A percentile compares a stretch with the other conserved stretches of the same genome.
phyloP scores from a whole-genome alignment of 2,329 filamentous ascomycete genomes.

The Aspergillus unguis region DNA sequence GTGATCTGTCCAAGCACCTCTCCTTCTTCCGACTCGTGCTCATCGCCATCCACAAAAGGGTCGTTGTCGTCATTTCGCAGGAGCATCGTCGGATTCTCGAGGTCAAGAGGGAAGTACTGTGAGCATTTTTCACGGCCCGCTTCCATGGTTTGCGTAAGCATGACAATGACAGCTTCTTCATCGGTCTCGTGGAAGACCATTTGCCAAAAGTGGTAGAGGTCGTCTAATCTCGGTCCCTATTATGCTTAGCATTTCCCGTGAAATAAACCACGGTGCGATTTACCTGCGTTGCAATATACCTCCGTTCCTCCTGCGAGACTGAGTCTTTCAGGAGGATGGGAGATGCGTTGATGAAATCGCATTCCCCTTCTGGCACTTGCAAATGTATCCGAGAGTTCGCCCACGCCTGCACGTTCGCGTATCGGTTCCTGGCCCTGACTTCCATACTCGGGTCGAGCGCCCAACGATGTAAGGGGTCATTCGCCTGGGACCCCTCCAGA shows the following conservation, averaged over 20 bases:
- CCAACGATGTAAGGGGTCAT: conserved; percentile 53
- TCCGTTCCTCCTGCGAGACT: conserved; percentile 46
- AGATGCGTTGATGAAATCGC: conserved; percentile 82
- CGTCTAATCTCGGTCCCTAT: conserved; percentile 72
- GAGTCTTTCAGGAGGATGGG: conserved; percentile 59
- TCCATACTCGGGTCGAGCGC: conserved; percentile 57
- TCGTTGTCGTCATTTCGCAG: conserved; percentile 34
- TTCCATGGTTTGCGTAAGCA: conserved; percentile 89
- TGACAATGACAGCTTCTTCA: conserved; percentile 78
- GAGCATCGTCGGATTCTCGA: conserved; percentile 51
- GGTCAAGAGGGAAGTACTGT: conserved; percentile 72
- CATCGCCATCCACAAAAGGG: conserved; percentile 53
- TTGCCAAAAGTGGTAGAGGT: conserved; percentile 82
- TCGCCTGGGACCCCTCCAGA: conserved; percentile 42
- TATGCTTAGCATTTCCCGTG: neutral
- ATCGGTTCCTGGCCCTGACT: conserved; percentile 69
- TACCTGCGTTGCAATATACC: conserved; percentile 66
- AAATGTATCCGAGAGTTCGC: conserved; percentile 80
- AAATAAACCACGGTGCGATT: neutral
- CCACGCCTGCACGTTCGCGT: conserved; percentile 86
- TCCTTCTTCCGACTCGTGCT: conserved; percentile 62
- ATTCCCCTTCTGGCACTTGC: conserved; percentile 67
- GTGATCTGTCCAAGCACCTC: conserved; percentile 64
- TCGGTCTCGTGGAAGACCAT: conserved; percentile 85
- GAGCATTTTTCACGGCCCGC: conserved; percentile 76